Percentiles rank a stretch among this genome's conserved stretches.
These are phyloP conservation scores for Sphagnum fallax DNA, from an alignment of 228 moss, liverwort and hornwort genomes.

Conservation along the genomic window DNA sequence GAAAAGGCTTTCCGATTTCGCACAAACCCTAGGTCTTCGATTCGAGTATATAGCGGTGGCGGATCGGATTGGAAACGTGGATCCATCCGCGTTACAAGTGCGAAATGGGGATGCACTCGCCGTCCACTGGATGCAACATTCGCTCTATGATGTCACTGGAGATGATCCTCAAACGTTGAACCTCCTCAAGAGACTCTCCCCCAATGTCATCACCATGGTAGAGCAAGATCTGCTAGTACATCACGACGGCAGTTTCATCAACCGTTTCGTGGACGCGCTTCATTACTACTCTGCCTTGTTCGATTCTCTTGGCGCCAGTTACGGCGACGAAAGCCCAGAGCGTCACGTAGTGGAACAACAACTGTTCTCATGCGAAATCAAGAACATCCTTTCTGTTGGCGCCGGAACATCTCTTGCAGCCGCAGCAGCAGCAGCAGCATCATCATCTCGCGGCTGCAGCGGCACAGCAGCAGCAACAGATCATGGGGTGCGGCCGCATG, in stretches of 20 bases:
- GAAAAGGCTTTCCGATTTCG: slow-evolving; percentile 31
- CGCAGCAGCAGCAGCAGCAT: too few species aligned
- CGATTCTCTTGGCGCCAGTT: slow-evolving; percentile 26
- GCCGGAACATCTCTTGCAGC: too few species aligned
- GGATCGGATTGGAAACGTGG: slow-evolving; percentile 24
- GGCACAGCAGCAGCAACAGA: too few species aligned
- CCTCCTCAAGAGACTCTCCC: slow-evolving; percentile 18
- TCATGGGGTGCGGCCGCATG: slow-evolving; percentile 18
- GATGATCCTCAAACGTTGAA: slow-evolving; percentile 19
- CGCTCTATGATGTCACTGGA: slow-evolving; percentile 25
- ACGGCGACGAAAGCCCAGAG: slow-evolving; percentile 19
- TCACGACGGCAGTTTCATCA: slow-evolving; percentile 24
- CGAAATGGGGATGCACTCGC: slow-evolving; percentile 20
- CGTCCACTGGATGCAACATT: slow-evolving; percentile 30
- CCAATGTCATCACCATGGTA: slow-evolving; percentile 31
- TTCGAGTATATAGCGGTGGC: slow-evolving; percentile 28
- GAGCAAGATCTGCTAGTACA: slow-evolving; percentile 17
- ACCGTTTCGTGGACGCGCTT: slow-evolving; percentile 29
- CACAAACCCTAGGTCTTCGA: slow-evolving; percentile 25
- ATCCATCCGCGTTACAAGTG: slow-evolving; percentile 15
- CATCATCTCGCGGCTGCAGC: too few species aligned
- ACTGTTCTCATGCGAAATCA: slow-evolving; percentile 30
- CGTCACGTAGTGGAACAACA: slow-evolving; percentile 29
- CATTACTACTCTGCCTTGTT: slow-evolving; percentile 36
- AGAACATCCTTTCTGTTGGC: slow-evolving; percentile 28